A percentile compares a stretch with the other conserved stretches of the same genome.
phyloP scores from a whole-genome alignment of 768 basidiomycete genomes.

The Leccinellum rugosiceps region DNA sequence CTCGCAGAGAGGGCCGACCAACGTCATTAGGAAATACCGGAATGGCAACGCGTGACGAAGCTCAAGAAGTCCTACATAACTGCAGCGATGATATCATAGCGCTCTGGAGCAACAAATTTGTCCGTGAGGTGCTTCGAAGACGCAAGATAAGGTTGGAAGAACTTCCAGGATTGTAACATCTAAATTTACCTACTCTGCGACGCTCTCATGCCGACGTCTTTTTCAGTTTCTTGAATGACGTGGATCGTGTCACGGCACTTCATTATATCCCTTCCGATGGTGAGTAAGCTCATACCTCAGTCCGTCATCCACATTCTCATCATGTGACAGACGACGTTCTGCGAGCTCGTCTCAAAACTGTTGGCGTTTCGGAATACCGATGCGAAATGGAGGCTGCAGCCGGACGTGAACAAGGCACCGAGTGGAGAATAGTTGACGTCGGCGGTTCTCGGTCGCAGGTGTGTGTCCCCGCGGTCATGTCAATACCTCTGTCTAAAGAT shows the following conservation, averaged over 20 bases:
- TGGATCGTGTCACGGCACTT: conserved; percentile 45
- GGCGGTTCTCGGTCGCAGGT: conserved; percentile 53
- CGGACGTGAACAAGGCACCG: conserved; percentile 47
- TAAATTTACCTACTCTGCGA: background rate
- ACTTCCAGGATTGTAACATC: conserved; percentile 46
- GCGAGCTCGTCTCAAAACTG: conserved; percentile 52
- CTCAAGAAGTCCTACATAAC: conserved; percentile 38
- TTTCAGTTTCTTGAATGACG: conserved; percentile 46
- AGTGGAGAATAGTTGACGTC: conserved; percentile 55
- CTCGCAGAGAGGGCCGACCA: conserved; percentile 25
- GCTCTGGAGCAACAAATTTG: conserved; percentile 45
- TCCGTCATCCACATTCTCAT: conserved; percentile 5
- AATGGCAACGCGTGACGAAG: conserved; percentile 32
- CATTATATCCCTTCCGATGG: conserved; percentile 48
- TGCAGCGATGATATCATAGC: conserved; percentile 43
- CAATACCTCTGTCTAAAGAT: conserved; percentile 3
- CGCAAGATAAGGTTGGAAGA: conserved; percentile 50
- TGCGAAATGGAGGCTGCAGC: conserved; percentile 72
- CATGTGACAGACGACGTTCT: conserved; percentile 45
- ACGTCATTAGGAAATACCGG: conserved; percentile 27
- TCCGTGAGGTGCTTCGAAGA: conserved; percentile 40
- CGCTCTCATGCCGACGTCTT: background rate
- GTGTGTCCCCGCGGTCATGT: conserved; percentile 15
- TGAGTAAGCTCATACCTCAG: conserved; percentile 12
- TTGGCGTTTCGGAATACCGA: conserved; percentile 79